Conservation (phyloP, 73 alveolate genomes). For the Paraurostyla sp. region DNA sequence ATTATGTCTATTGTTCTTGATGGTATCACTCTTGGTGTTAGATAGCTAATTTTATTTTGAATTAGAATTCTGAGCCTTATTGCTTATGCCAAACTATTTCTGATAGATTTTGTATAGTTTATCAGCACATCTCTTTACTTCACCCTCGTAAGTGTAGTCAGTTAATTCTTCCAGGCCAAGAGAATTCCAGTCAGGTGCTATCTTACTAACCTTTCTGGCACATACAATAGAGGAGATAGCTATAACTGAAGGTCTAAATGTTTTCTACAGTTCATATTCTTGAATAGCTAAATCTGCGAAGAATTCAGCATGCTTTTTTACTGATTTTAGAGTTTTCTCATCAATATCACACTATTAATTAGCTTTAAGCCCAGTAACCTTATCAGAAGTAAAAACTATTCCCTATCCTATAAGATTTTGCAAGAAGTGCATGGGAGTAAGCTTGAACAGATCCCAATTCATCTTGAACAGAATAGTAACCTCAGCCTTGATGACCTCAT, state of each 20-base stretch:
- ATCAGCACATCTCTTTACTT: constrained; percentile 34
- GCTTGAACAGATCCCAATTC: constrained; percentile 58
- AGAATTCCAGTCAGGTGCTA: constrained; percentile 54
- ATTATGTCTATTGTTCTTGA: constrained; percentile 7
- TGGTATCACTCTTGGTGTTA: constrained; percentile 23
- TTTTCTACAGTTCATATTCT: constrained; percentile 43
- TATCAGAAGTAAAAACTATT: constrained; percentile 41
- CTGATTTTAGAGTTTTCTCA: constrained; percentile 22
- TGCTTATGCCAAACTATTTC: constrained; percentile 16
- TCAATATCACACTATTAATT: constrained; percentile 2
- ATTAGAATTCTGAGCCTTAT: neutral
- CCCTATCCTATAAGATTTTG: constrained; percentile 46
- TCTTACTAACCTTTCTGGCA: constrained; percentile 53
- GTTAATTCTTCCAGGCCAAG: constrained; percentile 40
- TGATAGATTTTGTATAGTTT: neutral
- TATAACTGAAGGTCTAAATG: constrained; percentile 46
- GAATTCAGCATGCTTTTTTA: constrained; percentile 60
- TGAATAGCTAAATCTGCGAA: constrained; percentile 60
- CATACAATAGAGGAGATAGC: constrained; percentile 57
- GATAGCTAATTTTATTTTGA: neutral
- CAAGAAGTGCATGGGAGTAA: constrained; percentile 61
- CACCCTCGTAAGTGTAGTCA: constrained; percentile 46
- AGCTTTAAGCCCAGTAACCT: neutral
- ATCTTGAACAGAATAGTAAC: neutral
- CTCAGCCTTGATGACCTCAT: constrained; percentile 40